Evolutionary conservation across 805 yeast species (phyloP).

Genomic region (Cyberlindnera mississippiensis): DNA sequence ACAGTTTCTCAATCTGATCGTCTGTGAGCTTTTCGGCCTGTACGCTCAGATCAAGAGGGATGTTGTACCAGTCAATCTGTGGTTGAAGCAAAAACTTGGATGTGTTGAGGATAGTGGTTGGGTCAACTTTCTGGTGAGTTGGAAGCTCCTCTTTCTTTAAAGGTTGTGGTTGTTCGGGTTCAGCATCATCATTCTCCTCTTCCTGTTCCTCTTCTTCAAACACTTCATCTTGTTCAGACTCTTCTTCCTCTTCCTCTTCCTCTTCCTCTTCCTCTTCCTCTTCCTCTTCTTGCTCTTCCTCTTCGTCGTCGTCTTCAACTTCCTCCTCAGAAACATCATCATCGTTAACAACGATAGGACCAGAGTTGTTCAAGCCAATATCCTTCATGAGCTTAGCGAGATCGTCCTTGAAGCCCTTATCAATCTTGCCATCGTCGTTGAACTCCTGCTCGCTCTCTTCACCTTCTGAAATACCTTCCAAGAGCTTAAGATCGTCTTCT

Average conservation of each 20-base stretch:
- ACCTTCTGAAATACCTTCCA: conserved; percentile 53
- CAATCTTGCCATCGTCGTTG: conserved; percentile 29
- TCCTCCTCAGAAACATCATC: conserved; percentile 40
- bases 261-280: conserved; percentile 27
- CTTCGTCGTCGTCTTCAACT: conserved; percentile 34
- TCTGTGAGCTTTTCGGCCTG: conserved; percentile 32
- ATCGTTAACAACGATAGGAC: conserved; percentile 33
- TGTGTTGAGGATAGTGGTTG: conserved; percentile 44
- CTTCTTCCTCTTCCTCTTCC: conserved; percentile 26
- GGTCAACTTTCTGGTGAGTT: conserved; percentile 29
- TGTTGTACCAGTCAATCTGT: conserved; percentile 72
- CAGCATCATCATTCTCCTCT: conserved; percentile 19
- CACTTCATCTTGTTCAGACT: conserved; percentile 23
- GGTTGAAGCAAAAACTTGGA: conserved; percentile 57
- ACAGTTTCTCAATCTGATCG: conserved; percentile 56
- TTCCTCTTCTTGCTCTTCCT: conserved; percentile 31
- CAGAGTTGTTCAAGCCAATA: conserved; percentile 54
- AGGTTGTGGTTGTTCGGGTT: conserved; percentile 8
- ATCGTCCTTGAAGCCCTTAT: conserved; percentile 47
- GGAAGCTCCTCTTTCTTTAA: conserved; percentile 22
- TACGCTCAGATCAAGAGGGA: conserved; percentile 36
- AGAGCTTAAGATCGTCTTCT: conserved; percentile 69
- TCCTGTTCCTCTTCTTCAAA: conserved; percentile 21
- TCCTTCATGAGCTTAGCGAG: conserved; percentile 58
- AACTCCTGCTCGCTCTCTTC: conserved; percentile 39